These are phyloP conservation scores for Drechslerella dactyloides DNA, from an alignment of 2,329 filamentous ascomycete genomes.

Conservation along the genomic window DNA sequence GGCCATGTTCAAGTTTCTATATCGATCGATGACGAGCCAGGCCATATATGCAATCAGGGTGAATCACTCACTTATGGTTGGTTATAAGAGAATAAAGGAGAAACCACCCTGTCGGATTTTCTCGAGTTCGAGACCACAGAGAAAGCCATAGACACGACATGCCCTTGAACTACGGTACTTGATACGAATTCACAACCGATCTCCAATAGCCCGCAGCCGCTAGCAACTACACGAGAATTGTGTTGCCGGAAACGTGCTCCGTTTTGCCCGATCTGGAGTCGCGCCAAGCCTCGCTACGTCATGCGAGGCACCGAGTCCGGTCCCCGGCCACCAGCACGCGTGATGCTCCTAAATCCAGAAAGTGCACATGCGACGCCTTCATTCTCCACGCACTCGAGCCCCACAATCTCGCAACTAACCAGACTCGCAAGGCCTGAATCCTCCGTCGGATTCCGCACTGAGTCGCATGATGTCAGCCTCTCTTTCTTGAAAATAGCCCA, in stretches of 20 bases:
- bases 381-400: constrained; percentile 5
- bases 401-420: background rate
- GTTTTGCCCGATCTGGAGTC: background rate
- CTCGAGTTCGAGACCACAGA: too few relatives aligned
- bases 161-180: too few relatives aligned
- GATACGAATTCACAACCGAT: too few relatives aligned
- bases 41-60: too few relatives aligned
- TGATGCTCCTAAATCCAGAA: constrained; percentile 20
- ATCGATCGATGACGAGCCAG: too few relatives aligned
- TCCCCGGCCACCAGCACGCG: constrained; percentile 23
- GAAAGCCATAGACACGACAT: too few relatives aligned
- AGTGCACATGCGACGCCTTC: constrained; percentile 33
- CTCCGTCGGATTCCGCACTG: background rate
- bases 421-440: constrained; percentile 12
- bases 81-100: too few relatives aligned
- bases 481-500: constrained; percentile 10
- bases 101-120: too few relatives aligned
- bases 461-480: constrained; percentile 27
- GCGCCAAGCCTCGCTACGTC: constrained; percentile 35
- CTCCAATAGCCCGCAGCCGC: too few relatives aligned
- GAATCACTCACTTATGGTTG: too few relatives aligned
- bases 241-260: constrained; percentile 11
- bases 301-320: constrained; percentile 13
- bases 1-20: too few relatives aligned
- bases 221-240: background rate